Base-by-base conservation (phyloP, 805 yeast species). In the Ogataea pignaliae region DNA sequence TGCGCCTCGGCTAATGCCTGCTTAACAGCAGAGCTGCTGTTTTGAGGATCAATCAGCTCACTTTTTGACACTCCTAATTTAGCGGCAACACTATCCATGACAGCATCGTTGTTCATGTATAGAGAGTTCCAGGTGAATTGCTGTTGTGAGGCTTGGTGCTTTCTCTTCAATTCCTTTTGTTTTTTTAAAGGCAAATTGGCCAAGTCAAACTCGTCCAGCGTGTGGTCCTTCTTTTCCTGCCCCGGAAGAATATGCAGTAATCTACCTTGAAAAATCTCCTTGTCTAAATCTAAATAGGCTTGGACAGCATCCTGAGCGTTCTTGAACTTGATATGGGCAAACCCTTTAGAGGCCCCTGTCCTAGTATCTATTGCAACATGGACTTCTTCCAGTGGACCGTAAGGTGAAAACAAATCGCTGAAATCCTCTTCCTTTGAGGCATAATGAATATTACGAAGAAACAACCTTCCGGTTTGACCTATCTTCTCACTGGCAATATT, bases 1-100 rank as follows among this genome's bases (percentile, higher is more conserved):
- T 89, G 93, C 2, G 97, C 95, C 68, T 93, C 99, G 0, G 99
- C 98, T 50, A 93, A 75, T 0, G 99, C 98, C 65, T 90, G 98
- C 61, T 90, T 88, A 12, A 93, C 98, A 1, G 96, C 97, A 41
- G 96, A 85, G 47, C 75, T 81, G 8, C 95, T 76, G 51, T 82
- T 87, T 54, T 88, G 85, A 1, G 97, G 91, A 63, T 93, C 95
- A 48, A 93, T 77, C 57, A 93, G 73, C 45, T 88, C 88, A 8
- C 93, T 73, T 64, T 91, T 93, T 26, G 81, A 62, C 40, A 93
- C 71, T 8, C 98, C 98, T 65, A 93, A 66, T 55, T 85, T 84
- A 8, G 78, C 62, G 2, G 98, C 97, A 36, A 89, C 93, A 42
- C 93, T 83, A 39, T 88, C 91, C 64, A 93, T 71, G 11, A 93